Evolutionary conservation across 2,329 filamentous ascomycete species (phyloP).

Genomic region (Aspergillus eucalypticola): DNA sequence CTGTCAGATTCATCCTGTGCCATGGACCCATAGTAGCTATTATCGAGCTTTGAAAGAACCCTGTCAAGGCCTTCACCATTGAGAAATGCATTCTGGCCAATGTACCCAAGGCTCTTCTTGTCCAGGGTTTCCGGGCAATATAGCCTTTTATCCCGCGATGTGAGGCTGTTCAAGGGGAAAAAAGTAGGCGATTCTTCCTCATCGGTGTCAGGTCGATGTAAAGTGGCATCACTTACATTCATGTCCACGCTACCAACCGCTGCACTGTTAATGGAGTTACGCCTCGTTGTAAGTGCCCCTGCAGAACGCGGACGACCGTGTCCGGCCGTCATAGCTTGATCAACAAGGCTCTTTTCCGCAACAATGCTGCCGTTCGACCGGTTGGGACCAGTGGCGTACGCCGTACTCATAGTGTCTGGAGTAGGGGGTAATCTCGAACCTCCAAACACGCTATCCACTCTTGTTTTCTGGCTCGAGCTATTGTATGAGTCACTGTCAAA

Average conservation of each 20-base stretch:
- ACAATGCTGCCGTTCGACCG: constrained; percentile 39
- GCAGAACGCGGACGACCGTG: constrained; percentile 37
- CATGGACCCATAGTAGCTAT: constrained; percentile 24
- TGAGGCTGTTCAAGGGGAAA: constrained; percentile 33
- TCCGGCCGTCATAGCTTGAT: constrained; percentile 24
- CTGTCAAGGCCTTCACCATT: constrained; percentile 23
- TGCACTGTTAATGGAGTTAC: constrained; percentile 33
- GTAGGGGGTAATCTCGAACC: constrained; percentile 41
- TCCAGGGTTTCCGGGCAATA: constrained; percentile 27
- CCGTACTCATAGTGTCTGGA: constrained; percentile 47
- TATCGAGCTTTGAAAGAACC: constrained; percentile 24
- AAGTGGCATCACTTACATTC: constrained; percentile 35
- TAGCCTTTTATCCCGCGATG: constrained; percentile 28
- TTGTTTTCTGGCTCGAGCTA: constrained; percentile 29
- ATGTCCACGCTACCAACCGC: constrained; percentile 34
- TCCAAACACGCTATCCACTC: constrained; percentile 36
- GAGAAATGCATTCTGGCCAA: constrained; percentile 25
- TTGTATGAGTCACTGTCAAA: constrained; percentile 29
- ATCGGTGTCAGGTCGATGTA: constrained; percentile 22
- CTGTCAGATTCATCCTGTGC: constrained; percentile 15
- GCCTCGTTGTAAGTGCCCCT: constrained; percentile 33
- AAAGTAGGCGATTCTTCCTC: constrained; percentile 31
- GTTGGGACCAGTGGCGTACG: constrained; percentile 32
- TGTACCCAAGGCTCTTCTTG: constrained; percentile 24
- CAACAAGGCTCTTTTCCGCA: constrained; percentile 28